phyloP scores from a whole-genome alignment of 192 early-diverging fungal genomes.

The Allomyces javanicus region DNA sequence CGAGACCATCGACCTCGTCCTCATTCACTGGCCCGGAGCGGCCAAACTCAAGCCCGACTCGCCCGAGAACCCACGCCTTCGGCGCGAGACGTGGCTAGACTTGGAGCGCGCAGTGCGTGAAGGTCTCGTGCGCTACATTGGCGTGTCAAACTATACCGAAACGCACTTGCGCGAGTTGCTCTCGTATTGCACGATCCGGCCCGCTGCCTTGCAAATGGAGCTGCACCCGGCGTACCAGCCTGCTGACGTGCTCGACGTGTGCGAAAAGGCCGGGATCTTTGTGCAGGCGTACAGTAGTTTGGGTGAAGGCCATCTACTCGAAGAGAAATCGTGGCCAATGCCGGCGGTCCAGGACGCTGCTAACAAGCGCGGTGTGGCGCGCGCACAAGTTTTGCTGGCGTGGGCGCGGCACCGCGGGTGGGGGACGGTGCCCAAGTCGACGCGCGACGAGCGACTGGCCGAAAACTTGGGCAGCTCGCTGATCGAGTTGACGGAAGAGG shows the following conservation, averaged over 20 bases:
- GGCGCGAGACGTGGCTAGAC: background rate
- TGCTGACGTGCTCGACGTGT: background rate
- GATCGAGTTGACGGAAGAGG: background rate
- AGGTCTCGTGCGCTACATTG: background rate
- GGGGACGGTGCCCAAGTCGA: background rate
- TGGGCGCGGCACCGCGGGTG: background rate
- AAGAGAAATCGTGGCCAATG: background rate
- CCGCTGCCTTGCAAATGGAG: background rate
- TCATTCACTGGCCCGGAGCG: background rate
- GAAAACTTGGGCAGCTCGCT: background rate
- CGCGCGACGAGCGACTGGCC: background rate
- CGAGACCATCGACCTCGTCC: background rate
- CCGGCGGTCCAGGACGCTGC: background rate
- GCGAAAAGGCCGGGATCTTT: background rate
- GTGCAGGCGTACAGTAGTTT: background rate
- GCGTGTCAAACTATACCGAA: background rate
- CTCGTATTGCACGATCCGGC: background rate
- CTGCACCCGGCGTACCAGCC: background rate
- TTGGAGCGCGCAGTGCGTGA: background rate
- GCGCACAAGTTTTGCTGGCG: background rate
- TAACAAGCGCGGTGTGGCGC: background rate
- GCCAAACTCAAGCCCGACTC: background rate
- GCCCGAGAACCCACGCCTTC: background rate
- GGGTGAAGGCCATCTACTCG: background rate
- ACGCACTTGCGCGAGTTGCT: background rate